Base-by-base conservation (phyloP, 2,329 filamentous ascomycete genomes). In the Elsinoe fawcettii region DNA sequence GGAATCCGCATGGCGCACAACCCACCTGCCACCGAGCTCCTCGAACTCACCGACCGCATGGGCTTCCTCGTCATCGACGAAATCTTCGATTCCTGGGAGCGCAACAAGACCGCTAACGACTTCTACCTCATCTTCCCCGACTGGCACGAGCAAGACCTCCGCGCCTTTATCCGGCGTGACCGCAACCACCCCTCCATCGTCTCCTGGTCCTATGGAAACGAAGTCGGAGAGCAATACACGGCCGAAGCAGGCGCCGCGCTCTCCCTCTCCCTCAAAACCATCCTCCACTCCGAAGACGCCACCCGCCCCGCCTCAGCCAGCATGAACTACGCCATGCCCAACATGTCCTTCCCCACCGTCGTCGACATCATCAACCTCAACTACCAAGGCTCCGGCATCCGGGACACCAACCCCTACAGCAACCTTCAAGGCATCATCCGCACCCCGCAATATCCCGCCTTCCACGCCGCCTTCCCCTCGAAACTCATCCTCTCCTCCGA, bases 201-300 rank as follows among this genome's bases (percentile, higher is more conserved):
- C 25, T 69, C 70, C 1, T 81, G 79, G 79, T 78, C 76, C 59
- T 72, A 77, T 51, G 79, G 80, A 2, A 82, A 82, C 63, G 79
- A 81, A 64, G 71, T 81, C 1, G 63, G 69, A 1, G 78, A 81
- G 63, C 78, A 81, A 65, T 60, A 63, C 14, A 66, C 64, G 4
- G 66, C 67, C 36, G 59, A 66, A 44, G 60, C 66, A 1, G 71
- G 71, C 6, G 68, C 66, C 2, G 62, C 63, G 0, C 63, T 70
- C 0, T 72, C 70, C 11, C 63, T 65, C 22, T 51, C 55, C 7
- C 71, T 81, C 2, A 69, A 70, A 11, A 68, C 70, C 22, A 77
- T 80, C 3, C 64, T 75, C 0, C 64, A 61, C 20, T 65, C 72
- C 4, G 80, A 82, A 60, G 79, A 81, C 55, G 61, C 72, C 0